A percentile compares a stretch with the other conserved stretches of the same genome.
Conservation (phyloP, 2,329 filamentous ascomycete species). For the Alternaria panax region DNA sequence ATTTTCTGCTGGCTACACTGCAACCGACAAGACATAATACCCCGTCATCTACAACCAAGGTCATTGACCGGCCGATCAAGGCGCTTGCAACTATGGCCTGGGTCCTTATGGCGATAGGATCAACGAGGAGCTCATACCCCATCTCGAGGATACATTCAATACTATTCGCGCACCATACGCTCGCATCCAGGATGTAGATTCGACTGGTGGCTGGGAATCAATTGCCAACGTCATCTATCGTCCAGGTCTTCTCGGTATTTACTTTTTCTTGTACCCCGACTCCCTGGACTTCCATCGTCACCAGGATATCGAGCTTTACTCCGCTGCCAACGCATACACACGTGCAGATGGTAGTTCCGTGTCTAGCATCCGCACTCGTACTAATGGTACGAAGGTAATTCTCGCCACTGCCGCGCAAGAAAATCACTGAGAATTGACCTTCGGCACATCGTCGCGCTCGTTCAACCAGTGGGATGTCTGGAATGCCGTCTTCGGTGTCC, state of each 20-base stretch:
- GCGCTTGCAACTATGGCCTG: slow-evolving; percentile 37
- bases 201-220: slow-evolving; percentile 50
- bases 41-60: slow-evolving; percentile 48
- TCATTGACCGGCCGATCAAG: slow-evolving; percentile 41
- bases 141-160: slow-evolving; percentile 45
- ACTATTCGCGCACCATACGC: slow-evolving; percentile 49
- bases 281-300: slow-evolving; percentile 49
- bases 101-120: slow-evolving; percentile 52
- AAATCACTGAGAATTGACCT: slow-evolving; percentile 51
- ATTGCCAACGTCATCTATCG: slow-evolving; percentile 49
- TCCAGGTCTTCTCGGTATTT: slow-evolving; percentile 49
- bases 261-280: slow-evolving; percentile 51
- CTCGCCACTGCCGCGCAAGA: slow-evolving; percentile 40
- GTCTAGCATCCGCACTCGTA: slow-evolving; percentile 39
- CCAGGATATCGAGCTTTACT: slow-evolving; percentile 49
- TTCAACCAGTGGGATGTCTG: slow-evolving; percentile 50
- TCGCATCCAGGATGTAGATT: slow-evolving; percentile 49
- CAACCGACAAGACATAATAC: slow-evolving; percentile 42
- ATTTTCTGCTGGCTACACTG: slow-evolving; percentile 46
- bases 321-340: slow-evolving; percentile 39
- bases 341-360: slow-evolving; percentile 39
- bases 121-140: slow-evolving; percentile 51
- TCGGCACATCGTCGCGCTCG: slow-evolving; percentile 46
- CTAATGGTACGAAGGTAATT: slow-evolving; percentile 36
- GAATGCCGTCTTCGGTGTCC: slow-evolving; percentile 49